A percentile compares a stretch with the other conserved stretches of the same genome.
Evolutionary conservation across 805 yeast species (phyloP).

Genomic region (Candida piceae): DNA sequence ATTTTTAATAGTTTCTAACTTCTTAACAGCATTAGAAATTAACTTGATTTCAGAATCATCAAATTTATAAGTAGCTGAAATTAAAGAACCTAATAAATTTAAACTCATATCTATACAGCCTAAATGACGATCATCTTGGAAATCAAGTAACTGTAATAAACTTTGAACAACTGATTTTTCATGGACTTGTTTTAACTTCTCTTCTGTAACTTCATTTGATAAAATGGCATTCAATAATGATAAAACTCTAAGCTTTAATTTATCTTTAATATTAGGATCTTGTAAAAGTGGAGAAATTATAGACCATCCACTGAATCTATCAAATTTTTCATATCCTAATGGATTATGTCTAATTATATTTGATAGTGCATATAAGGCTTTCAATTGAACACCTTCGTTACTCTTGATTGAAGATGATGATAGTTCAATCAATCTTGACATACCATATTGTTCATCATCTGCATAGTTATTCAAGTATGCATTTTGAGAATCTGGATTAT

Average conservation of each 20-base stretch:
- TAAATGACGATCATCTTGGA: slow-evolving; percentile 35
- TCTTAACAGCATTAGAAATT: slow-evolving; percentile 33
- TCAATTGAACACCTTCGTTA: slow-evolving; percentile 39
- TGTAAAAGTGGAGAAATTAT: slow-evolving; percentile 31
- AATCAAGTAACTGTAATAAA: slow-evolving; percentile 24
- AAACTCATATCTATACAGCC: slow-evolving; percentile 55
- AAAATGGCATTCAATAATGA: slow-evolving; percentile 47
- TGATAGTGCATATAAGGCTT: slow-evolving; percentile 75
- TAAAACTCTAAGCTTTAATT: slow-evolving; percentile 46
- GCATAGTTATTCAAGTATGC: slow-evolving; percentile 49
- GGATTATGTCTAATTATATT: slow-evolving; percentile 66
- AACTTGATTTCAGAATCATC: slow-evolving; percentile 35
- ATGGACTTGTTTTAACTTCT: slow-evolving; percentile 36
- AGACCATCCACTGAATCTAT: slow-evolving; percentile 57
- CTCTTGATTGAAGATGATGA: slow-evolving; percentile 23
- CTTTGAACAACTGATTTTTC: slow-evolving; percentile 30
- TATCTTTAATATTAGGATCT: slow-evolving; percentile 25
- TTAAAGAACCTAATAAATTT: slow-evolving; percentile 43
- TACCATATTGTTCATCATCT: slow-evolving; percentile 33
- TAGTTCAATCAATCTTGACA: slow-evolving; percentile 40
- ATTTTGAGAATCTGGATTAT: slow-evolving; percentile 71
- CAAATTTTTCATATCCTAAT: slow-evolving; percentile 52
- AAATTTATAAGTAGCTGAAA: slow-evolving; percentile 41
- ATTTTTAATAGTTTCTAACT: slow-evolving; percentile 40
- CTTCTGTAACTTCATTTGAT: slow-evolving; percentile 44